phyloP scores from a whole-genome alignment of 139 green algal genomes.

The Coccomyxa sp. region DNA sequence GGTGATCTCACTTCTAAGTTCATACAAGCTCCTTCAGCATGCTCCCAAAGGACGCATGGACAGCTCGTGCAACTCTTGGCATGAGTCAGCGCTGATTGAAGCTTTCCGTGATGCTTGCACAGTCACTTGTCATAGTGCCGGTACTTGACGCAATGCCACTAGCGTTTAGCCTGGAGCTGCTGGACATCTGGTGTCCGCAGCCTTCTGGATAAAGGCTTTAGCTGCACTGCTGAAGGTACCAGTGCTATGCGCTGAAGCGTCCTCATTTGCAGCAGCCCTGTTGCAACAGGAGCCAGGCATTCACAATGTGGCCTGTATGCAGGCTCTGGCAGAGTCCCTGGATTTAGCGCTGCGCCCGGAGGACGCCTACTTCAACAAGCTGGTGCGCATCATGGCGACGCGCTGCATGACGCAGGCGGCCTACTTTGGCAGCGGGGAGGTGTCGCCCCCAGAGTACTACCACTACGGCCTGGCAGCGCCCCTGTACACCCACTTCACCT shows the following conservation, averaged over 20 bases:
- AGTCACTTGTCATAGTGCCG: too few relatives aligned
- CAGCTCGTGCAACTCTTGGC: too few relatives aligned
- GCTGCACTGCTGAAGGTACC: not conserved
- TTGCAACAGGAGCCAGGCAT: not conserved
- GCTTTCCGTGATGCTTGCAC: too few relatives aligned
- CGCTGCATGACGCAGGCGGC: conserved; percentile 92
- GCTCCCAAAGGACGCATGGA: too few relatives aligned
- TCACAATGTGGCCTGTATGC: not conserved
- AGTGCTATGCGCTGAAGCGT: not conserved
- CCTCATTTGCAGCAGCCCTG: not conserved
- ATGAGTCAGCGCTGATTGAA: too few relatives aligned
- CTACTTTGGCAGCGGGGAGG: conserved; percentile 74
- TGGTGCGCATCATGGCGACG: conserved; percentile 96
- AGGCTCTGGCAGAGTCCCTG: conserved; percentile 66
- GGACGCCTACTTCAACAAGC: conserved; percentile 97
- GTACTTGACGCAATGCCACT: too few relatives aligned
- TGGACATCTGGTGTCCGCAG: not conserved
- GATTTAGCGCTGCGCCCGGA: conserved; percentile 62
- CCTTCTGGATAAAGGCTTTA: not conserved
- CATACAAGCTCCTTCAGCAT: too few relatives aligned
- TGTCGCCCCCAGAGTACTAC: conserved; percentile 57
- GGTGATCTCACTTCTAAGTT: too few relatives aligned
- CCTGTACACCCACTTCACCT: conserved; percentile 98
- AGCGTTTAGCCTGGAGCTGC: too few relatives aligned
- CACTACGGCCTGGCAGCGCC: conserved; percentile 91